phyloP scores from a whole-genome alignment of 176 grass and related monocot genomes.

The Miscanthus lutarioriparius region DNA sequence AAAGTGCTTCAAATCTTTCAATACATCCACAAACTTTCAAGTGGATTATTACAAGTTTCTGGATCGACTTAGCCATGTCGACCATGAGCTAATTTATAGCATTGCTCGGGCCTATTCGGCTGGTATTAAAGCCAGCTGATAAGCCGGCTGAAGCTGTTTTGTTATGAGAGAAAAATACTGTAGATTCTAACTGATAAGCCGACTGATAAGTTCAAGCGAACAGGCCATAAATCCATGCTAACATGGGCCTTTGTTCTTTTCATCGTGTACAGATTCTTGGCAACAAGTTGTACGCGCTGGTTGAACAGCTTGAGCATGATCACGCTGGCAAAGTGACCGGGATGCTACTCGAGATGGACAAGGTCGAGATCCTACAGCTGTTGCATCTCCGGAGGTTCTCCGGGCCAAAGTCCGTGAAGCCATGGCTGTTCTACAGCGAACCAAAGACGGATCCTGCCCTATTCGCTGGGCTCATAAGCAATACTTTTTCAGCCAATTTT shows the following conservation, averaged over 20 bases:
- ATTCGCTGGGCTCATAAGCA: too few relatives aligned
- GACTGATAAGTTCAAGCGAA: too few relatives aligned
- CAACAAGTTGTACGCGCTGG: slow-evolving; percentile 42
- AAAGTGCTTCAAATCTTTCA: background rate
- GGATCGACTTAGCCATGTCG: background rate
- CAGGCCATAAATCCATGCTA: background rate
- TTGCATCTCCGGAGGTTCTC: slow-evolving; percentile 47
- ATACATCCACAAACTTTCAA: background rate
- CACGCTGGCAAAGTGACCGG: slow-evolving; percentile 49
- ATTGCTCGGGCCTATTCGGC: too few relatives aligned
- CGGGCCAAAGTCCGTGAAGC: slow-evolving; percentile 40
- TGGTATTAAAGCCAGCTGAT: too few relatives aligned
- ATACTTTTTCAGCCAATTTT: too few relatives aligned
- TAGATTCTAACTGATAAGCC: too few relatives aligned
- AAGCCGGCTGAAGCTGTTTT: too few relatives aligned
- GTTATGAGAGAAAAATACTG: too few relatives aligned
- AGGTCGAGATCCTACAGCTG: slow-evolving; percentile 45
- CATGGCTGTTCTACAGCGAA: slow-evolving; percentile 30
- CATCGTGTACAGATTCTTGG: slow-evolving; percentile 45
- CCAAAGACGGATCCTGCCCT: too few relatives aligned
- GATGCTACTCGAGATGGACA: slow-evolving; percentile 66
- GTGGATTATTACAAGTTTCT: background rate
- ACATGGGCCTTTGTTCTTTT: background rate
- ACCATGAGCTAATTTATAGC: background rate
- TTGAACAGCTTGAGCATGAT: slow-evolving; percentile 18